Conservation (phyloP, 768 basidiomycete genomes). For the Collybia nuda region DNA sequence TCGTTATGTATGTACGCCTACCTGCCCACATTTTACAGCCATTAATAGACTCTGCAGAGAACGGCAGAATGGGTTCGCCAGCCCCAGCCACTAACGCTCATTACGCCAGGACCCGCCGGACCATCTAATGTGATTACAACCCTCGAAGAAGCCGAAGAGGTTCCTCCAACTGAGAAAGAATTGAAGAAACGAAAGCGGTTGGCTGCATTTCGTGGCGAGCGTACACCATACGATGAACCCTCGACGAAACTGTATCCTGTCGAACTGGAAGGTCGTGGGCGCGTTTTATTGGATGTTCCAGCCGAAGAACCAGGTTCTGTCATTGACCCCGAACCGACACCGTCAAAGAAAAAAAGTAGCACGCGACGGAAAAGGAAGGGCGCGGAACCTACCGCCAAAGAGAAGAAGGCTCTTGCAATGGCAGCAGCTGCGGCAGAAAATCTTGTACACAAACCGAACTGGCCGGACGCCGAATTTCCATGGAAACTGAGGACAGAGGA, state of each 20-base stretch:
- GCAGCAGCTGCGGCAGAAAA: constrained; percentile 26
- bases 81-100: constrained; percentile 46
- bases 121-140: constrained; percentile 41
- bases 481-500: constrained; percentile 68
- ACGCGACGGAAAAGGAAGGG: constrained; percentile 52
- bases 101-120: constrained; percentile 37
- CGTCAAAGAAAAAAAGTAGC: constrained; percentile 38
- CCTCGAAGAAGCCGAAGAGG: constrained; percentile 37
- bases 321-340: constrained; percentile 25
- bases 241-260: constrained; percentile 56
- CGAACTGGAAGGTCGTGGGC: constrained; percentile 66
- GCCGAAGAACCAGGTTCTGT: constrained; percentile 33
- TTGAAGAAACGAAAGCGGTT: constrained; percentile 66
- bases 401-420: constrained; percentile 27
- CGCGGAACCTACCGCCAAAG: constrained; percentile 31
- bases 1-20: constrained; percentile 55
- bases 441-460: constrained; percentile 57
- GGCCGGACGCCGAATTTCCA: constrained; percentile 79
- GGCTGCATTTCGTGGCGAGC: constrained; percentile 60
- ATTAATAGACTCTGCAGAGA: constrained; percentile 32
- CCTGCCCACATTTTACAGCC: background rate
- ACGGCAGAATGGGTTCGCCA: constrained; percentile 64
- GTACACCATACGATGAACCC: constrained; percentile 25
- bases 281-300: constrained; percentile 64
- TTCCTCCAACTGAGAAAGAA: constrained; percentile 56